Base-by-base conservation (phyloP, 2,329 filamentous ascomycete species). In the Dactylellina cionopaga region DNA sequence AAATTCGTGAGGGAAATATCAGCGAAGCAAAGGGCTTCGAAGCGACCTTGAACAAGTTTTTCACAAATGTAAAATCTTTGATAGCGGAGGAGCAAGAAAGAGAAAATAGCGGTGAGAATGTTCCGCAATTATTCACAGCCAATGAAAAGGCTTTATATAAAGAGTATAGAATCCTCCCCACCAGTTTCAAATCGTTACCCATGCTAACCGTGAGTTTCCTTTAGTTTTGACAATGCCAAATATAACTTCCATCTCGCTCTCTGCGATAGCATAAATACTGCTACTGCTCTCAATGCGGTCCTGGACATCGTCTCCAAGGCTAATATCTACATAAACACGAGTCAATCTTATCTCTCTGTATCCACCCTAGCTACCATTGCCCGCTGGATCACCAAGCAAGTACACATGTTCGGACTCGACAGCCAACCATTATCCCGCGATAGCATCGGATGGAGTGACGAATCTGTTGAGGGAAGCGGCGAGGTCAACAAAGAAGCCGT, bases 1-100 rank as follows among this genome's bases (percentile, higher is more conserved):
- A 97, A 78, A 95, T 97, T 74, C 94, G 92, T 0, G 88, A 90
- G 1, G 92, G 93, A 62, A 88, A 96, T 81, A 85, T 91, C 66
- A 88, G 87, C 43, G 87, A 89, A 76, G 90, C 90, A 5, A 86
- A 88, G 66, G 87, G 85, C 44, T 96, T 92, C 90, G 93, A 97
- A 79, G 88, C 88, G 52, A 89, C 89, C 15, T 83, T 96, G 27
- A 90, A 90, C 80, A 87, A 87, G 76, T 88, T 87, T 77, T 88
- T 88, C 76, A 70, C 71, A 2, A 77, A 76, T 35, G 83, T 83
- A 22, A 87, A 87, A 78, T 84, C 86, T 0, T 80, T 86, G 41
- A 78, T 76, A 0, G 64, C 76, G 0, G 77, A 78, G 39, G 74
- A 77, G 17, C 60, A 71, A 22, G 75, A 64, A 29, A 66, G 55